Base-by-base conservation (phyloP, 345 rosid genomes). In the Firmiana major region DNA sequence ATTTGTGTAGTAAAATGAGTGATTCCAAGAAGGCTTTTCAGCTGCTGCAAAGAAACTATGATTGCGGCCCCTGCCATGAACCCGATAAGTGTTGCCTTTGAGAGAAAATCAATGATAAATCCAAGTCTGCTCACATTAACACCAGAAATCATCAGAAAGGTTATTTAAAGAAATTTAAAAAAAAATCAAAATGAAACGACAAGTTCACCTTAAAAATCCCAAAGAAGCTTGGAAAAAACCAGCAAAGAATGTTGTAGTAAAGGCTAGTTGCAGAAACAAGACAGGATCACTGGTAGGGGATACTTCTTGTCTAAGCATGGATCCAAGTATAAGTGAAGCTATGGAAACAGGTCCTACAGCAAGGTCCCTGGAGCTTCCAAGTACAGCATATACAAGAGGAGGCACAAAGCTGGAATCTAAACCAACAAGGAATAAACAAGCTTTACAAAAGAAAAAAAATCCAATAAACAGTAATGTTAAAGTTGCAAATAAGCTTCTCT, bases 31-130 rank as follows among this genome's bases (percentile, higher is more conserved):
- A 96, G 86, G 88, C 87, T 83, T 76, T 96, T 91, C 13, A 96
- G 93, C 86, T 96, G 98, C 75, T 96, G 98, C 49, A 96, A 85
- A n/a, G 98, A 90, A 22, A 96, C 99, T 59, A 96, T 92, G 62
- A 92, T 85, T 16, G 99, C 99, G 24, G 99, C 97, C 46, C 99
- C 99, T 26, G 94, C 97, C 99, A 93, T 93, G 90, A 96, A 96
- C 46, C 99, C 99, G 16, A 90, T 86, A 22, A 96, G 83, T 13
- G 93, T 96, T 3, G 99, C 97, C 79, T 89, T 92, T 49, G 99
- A 96, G 36, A 96, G 87, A 77, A 88, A 96, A 83, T 96, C 99
- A 63, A 96, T 91, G 34, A 96, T 90, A 49, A 96, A 93, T 36
- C 99, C 99, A 51, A 95, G 88, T 86, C 99, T 95, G 85, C 57